These are phyloP conservation scores for Olyra latifolia DNA, from an alignment of 176 grass and related monocot species.

Conservation along the genomic window DNA sequence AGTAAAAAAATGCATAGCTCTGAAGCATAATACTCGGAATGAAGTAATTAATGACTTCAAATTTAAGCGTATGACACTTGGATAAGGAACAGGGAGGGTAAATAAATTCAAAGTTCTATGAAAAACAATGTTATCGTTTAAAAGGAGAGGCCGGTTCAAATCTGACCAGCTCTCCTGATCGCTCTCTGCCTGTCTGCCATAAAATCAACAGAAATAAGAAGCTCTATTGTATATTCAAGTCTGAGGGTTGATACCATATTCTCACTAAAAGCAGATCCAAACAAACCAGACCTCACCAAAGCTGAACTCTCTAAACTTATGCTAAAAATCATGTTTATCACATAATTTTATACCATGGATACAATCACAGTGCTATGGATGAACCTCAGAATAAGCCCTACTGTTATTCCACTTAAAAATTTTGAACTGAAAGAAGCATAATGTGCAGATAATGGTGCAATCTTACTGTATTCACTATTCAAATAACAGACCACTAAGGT, in stretches of 20 bases:
- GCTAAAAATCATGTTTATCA: not conserved
- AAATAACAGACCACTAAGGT: slow-evolving; percentile 13
- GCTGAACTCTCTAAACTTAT: slow-evolving; percentile 19
- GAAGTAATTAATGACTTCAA: slow-evolving; percentile 13
- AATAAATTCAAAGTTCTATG: slow-evolving; percentile 19
- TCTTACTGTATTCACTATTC: slow-evolving; percentile 12
- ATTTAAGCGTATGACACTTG: not conserved
- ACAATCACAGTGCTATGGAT: not conserved
- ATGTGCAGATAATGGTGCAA: not conserved
- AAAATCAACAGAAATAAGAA: slow-evolving; percentile 1
- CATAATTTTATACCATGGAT: not conserved
- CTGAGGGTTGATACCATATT: slow-evolving; percentile 16
- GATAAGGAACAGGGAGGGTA: not conserved
- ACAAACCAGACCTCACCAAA: not conserved
- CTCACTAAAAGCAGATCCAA: slow-evolving; percentile 27
- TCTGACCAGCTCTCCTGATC: not conserved
- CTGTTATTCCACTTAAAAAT: slow-evolving; percentile 20
- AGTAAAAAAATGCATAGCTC: slow-evolving; percentile 20
- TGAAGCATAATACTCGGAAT: slow-evolving; percentile 35
- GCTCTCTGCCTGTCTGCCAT: not conserved
- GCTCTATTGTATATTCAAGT: slow-evolving; percentile 15
- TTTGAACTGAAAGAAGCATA: slow-evolving; percentile 22
- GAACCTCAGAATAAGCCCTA: not conserved
- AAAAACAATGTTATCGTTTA: slow-evolving; percentile 8
- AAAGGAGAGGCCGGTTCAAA: not conserved